Conservation (phyloP, 352 stramenopile genomes). For the Thalassiosira hispida region DNA sequence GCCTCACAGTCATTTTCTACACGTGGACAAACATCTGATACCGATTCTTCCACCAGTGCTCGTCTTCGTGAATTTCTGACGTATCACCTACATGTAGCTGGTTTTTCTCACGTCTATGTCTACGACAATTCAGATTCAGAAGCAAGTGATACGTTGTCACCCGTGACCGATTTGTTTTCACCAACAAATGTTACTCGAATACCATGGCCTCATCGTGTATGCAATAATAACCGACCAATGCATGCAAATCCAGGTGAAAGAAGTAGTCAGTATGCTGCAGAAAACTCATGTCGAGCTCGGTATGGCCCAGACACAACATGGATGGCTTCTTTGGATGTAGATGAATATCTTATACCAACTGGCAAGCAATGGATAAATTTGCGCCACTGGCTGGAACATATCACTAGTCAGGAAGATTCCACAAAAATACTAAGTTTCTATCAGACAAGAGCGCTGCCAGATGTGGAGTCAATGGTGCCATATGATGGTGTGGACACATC, state of each 20-base stretch:
- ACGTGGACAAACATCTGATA: slow-evolving; percentile 33
- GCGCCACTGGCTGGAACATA: slow-evolving; percentile 40
- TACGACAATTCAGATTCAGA: slow-evolving; percentile 55
- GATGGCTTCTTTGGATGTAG: slow-evolving; percentile 71
- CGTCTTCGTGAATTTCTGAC: slow-evolving; percentile 40
- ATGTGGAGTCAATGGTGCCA: slow-evolving; percentile 50
- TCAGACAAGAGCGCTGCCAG: slow-evolving; percentile 55
- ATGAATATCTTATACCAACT: slow-evolving; percentile 73
- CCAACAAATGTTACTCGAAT: slow-evolving; percentile 55
- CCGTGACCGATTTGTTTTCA: slow-evolving; percentile 33
- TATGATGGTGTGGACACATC: slow-evolving; percentile 28
- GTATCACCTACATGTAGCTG: slow-evolving; percentile 40
- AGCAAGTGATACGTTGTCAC: slow-evolving; percentile 21
- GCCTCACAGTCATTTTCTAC: slow-evolving; percentile 62
- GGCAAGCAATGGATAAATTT: slow-evolving; percentile 36
- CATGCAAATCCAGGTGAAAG: slow-evolving; percentile 64
- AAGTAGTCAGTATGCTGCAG: slow-evolving; percentile 70
- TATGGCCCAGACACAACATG: slow-evolving; percentile 68
- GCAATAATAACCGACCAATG: slow-evolving; percentile 74
- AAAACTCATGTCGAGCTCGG: slow-evolving; percentile 62
- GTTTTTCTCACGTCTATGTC: slow-evolving; percentile 57
- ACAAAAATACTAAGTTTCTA: slow-evolving; percentile 58
- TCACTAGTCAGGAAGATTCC: slow-evolving; percentile 30
- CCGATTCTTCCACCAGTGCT: slow-evolving; percentile 30
- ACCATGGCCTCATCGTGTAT: slow-evolving; percentile 68